Evolutionary conservation across 2,329 filamentous ascomycete species (phyloP).

Genomic region (Penicillium sp.): DNA sequence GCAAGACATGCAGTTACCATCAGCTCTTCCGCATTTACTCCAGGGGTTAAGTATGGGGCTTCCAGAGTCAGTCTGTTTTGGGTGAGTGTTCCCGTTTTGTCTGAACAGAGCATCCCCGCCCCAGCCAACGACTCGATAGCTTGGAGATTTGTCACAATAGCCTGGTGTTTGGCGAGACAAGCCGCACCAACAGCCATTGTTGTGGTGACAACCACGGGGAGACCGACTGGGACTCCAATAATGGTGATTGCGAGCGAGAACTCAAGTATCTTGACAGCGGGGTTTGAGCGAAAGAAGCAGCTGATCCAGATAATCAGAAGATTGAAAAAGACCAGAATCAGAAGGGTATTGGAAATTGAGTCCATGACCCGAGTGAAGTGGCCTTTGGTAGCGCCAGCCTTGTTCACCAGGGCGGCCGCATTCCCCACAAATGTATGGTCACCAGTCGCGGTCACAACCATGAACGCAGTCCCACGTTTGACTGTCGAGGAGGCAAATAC

Average conservation of each 20-base stretch:
- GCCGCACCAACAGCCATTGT: slow-evolving; percentile 91
- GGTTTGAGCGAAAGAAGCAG: slow-evolving; percentile 78
- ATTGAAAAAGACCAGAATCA: slow-evolving; percentile 71
- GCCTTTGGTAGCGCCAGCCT: slow-evolving; percentile 63
- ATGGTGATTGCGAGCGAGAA: slow-evolving; percentile 86
- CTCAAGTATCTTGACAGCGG: slow-evolving; percentile 67
- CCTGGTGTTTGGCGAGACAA: slow-evolving; percentile 84
- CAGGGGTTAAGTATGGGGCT: slow-evolving; percentile 73
- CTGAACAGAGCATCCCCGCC: slow-evolving; percentile 87
- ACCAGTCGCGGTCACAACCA: slow-evolving; percentile 74
- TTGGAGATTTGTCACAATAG: slow-evolving; percentile 84
- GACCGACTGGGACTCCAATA: slow-evolving; percentile 84
- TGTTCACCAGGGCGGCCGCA: slow-evolving; percentile 74
- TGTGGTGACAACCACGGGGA: slow-evolving; percentile 84
- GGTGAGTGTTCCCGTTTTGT: slow-evolving; percentile 87
- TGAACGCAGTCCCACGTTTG: slow-evolving; percentile 80
- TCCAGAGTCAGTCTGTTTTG: slow-evolving; percentile 87
- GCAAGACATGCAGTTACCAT: slow-evolving; percentile 88
- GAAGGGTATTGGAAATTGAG: slow-evolving; percentile 65
- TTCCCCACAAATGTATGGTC: slow-evolving; percentile 86
- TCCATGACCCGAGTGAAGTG: slow-evolving; percentile 89
- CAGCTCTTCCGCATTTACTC: slow-evolving; percentile 75
- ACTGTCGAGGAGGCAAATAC: slow-evolving; percentile 80
- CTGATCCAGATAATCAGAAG: slow-evolving; percentile 76
- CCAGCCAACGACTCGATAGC: slow-evolving; percentile 86